A percentile compares a stretch with the other conserved stretches of the same genome.
Conservation (phyloP, 768 basidiomycete genomes). For the Tremella mesenterica region DNA sequence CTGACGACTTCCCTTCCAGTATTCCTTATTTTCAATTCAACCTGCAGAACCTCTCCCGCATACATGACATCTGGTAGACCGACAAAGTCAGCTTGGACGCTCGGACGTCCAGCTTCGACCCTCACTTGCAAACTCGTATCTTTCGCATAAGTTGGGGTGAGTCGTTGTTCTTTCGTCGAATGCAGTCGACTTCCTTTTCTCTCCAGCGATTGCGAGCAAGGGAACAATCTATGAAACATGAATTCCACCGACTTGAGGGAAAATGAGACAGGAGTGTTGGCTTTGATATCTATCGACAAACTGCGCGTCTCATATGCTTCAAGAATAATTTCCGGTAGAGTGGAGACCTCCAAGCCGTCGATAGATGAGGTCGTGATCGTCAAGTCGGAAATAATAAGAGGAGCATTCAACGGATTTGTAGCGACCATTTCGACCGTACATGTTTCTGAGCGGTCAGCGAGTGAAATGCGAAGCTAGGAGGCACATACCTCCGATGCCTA, state of each 20-base stretch:
- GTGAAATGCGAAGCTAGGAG: neutral
- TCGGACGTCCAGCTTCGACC: conserved; percentile 59
- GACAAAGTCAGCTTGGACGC: conserved; percentile 48
- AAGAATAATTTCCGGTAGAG: conserved; percentile 56
- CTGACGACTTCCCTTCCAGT: conserved; percentile 54
- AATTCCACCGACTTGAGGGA: conserved; percentile 59
- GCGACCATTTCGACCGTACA: conserved; percentile 42
- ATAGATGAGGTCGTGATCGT: conserved; percentile 7
- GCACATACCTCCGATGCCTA: conserved; percentile 27
- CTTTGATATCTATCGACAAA: conserved; percentile 57
- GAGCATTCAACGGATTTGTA: conserved; percentile 43
- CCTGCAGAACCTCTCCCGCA: conserved; percentile 60
- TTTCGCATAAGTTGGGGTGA: conserved; percentile 61
- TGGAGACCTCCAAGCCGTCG: conserved; percentile 52
- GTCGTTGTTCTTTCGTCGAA: conserved; percentile 62
- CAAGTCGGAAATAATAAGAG: conserved; percentile 32
- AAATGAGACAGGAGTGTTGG: conserved; percentile 52
- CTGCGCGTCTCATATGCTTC: conserved; percentile 60
- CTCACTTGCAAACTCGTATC: conserved; percentile 57
- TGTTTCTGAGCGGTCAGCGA: conserved; percentile 24
- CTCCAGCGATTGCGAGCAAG: conserved; percentile 58
- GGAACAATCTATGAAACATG: conserved; percentile 56
- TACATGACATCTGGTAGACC: conserved; percentile 48
- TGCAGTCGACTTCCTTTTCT: conserved; percentile 68
- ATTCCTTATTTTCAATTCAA: conserved; percentile 59